Percentiles rank a stretch among this genome's conserved stretches.
Conservation (phyloP, 73 alveolate genomes). For the Uronychia setigera region DNA sequence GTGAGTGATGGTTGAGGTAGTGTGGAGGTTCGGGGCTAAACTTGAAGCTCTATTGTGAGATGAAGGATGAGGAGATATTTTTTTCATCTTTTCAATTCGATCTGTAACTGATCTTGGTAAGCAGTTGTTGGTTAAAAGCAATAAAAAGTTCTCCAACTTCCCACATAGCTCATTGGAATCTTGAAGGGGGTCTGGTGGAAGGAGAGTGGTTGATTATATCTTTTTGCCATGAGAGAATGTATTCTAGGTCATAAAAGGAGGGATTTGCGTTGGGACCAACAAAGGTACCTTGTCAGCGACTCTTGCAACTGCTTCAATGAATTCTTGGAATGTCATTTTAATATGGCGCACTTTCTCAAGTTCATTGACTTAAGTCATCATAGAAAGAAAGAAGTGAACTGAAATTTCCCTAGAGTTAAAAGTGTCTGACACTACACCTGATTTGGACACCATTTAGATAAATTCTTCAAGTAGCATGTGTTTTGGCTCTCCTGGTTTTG, state of each 20-base stretch:
- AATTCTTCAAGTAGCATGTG: conserved; percentile 66
- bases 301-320: conserved; percentile 73
- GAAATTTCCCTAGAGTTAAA: conserved; percentile 62
- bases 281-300: conserved; percentile 48
- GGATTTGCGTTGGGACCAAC: neutral
- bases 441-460: conserved; percentile 47
- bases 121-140: neutral
- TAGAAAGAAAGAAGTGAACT: conserved; percentile 52
- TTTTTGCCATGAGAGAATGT: too few relatives aligned
- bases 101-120: neutral
- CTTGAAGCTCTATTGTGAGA: too few relatives aligned
- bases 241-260: too few relatives aligned
- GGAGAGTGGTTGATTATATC: neutral
- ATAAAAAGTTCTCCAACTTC: neutral
- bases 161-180: neutral
- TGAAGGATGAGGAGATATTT: too few relatives aligned
- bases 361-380: conserved; percentile 68
- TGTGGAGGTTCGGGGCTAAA: too few relatives aligned
- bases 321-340: conserved; percentile 64
- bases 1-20: too few relatives aligned
- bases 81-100: too few relatives aligned
- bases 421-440: conserved; percentile 56
- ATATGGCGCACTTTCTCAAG: conserved; percentile 57
- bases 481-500: conserved; percentile 47
- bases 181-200: neutral